Evolutionary conservation across 1,284 basidiomycete genomes (phyloP).

Genomic region (Ustanciosporium gigantosporum): DNA sequence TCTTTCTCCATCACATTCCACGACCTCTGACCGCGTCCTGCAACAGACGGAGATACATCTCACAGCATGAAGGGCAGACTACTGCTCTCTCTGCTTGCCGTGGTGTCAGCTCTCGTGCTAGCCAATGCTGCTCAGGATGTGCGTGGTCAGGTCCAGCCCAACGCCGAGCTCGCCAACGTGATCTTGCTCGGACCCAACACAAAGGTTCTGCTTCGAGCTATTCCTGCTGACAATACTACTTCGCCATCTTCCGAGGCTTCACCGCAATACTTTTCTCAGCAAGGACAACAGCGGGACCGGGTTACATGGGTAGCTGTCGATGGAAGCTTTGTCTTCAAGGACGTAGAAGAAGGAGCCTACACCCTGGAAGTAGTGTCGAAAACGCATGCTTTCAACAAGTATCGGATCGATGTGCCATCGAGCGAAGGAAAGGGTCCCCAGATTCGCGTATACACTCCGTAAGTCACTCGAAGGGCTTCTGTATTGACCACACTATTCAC

Average conservation of each 20-base stretch:
- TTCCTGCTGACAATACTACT: slow-evolving; percentile 4
- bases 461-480: slow-evolving; percentile 2
- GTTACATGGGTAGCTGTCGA: slow-evolving; percentile 27
- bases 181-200: slow-evolving; percentile 33
- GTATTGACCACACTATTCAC: background rate
- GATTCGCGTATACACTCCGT: slow-evolving; percentile 35
- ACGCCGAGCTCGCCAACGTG: slow-evolving; percentile 28
- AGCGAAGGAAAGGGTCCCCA: slow-evolving; percentile 18
- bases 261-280: slow-evolving; percentile 3
- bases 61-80: too few species aligned
- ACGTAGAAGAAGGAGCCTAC: slow-evolving; percentile 37
- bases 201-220: slow-evolving; percentile 18
- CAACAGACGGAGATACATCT: too few species aligned
- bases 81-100: too few species aligned
- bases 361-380: slow-evolving; percentile 26
- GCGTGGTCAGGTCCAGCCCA: slow-evolving; percentile 39
- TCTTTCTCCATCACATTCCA: too few species aligned
- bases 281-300: slow-evolving; percentile 24
- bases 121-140: slow-evolving; percentile 19
- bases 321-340: slow-evolving; percentile 39
- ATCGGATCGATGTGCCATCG: slow-evolving; percentile 31
- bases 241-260: background rate
- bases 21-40: too few species aligned
- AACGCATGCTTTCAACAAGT: slow-evolving; percentile 31
- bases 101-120: too few species aligned